These are phyloP conservation scores for Aspergillus tubingensis DNA, from an alignment of 2,329 filamentous ascomycete genomes.

Conservation along the genomic window DNA sequence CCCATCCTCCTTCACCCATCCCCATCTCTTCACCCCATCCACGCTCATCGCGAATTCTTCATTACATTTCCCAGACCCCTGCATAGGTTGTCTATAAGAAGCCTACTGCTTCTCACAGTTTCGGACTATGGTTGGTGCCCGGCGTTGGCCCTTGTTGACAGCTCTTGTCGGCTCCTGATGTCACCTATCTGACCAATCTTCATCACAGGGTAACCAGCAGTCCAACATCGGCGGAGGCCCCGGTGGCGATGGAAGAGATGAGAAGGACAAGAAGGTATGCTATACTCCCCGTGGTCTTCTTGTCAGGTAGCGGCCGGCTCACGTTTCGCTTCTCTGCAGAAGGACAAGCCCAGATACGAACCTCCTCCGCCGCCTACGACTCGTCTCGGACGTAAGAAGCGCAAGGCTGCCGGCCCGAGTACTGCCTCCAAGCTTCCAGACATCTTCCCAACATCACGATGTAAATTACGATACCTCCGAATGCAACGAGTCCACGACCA, in stretches of 20 bases:
- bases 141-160: slow-evolving; percentile 11
- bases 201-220: slow-evolving; percentile 57
- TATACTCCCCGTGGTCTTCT: background rate
- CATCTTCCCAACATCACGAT: slow-evolving; percentile 92
- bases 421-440: slow-evolving; percentile 92
- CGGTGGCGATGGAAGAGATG: slow-evolving; percentile 74
- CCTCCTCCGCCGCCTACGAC: slow-evolving; percentile 95
- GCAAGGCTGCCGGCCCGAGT: slow-evolving; percentile 88
- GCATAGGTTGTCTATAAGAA: background rate
- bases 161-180: slow-evolving; percentile 7
- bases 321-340: slow-evolving; percentile 57
- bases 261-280: slow-evolving; percentile 88
- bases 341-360: slow-evolving; percentile 99
- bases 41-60: slow-evolving; percentile 18
- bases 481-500: slow-evolving; percentile 99
- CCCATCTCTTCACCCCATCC: slow-evolving; percentile 4
- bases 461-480: slow-evolving; percentile 92
- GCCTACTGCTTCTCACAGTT: slow-evolving; percentile 13
- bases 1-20: slow-evolving; percentile 18
- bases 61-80: background rate
- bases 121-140: slow-evolving; percentile 38
- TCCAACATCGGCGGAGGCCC: slow-evolving; percentile 79
- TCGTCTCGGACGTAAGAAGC: slow-evolving; percentile 97
- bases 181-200: slow-evolving; percentile 25
- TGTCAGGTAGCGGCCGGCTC: background rate